Evolutionary conservation across 441 rosid genomes (phyloP).

Genomic region (Gossypium gossypioides): DNA sequence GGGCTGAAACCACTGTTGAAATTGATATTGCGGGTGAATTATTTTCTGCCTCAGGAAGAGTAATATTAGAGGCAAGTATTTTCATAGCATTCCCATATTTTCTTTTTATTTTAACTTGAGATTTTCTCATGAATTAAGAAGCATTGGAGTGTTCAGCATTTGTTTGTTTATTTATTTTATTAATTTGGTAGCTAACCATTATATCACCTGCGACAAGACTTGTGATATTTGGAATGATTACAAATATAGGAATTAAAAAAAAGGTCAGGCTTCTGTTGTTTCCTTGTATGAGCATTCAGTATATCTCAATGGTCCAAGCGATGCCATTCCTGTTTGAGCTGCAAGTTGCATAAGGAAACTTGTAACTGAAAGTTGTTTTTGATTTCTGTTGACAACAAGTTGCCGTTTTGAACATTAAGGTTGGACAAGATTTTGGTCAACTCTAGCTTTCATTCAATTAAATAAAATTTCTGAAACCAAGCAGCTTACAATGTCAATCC

Average conservation of each 20-base stretch:
- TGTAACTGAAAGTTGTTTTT: neutral
- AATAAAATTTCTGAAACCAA: neutral
- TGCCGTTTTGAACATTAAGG: neutral
- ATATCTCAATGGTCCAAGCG: neutral
- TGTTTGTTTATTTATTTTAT: neutral
- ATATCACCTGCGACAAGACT: neutral
- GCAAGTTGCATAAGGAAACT: neutral
- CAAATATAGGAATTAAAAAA: neutral
- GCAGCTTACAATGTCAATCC: neutral
- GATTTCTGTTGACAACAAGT: neutral
- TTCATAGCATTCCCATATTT: neutral
- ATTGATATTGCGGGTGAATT: constrained; percentile 87
- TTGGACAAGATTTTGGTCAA: neutral
- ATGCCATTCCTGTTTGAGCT: neutral
- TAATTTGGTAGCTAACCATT: neutral
- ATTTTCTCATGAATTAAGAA: neutral
- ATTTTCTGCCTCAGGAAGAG: constrained; percentile 81
- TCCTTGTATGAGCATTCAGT: neutral
- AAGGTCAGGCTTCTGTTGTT: neutral
- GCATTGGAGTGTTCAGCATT: neutral
- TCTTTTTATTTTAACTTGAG: neutral
- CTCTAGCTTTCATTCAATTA: neutral
- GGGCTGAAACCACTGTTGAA: constrained; percentile 90
- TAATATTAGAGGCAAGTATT: constrained; percentile 72
- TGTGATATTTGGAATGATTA: neutral